These are phyloP conservation scores for Pichia sp. DNA, from an alignment of 1,139 yeast species.

Conservation along the genomic window DNA sequence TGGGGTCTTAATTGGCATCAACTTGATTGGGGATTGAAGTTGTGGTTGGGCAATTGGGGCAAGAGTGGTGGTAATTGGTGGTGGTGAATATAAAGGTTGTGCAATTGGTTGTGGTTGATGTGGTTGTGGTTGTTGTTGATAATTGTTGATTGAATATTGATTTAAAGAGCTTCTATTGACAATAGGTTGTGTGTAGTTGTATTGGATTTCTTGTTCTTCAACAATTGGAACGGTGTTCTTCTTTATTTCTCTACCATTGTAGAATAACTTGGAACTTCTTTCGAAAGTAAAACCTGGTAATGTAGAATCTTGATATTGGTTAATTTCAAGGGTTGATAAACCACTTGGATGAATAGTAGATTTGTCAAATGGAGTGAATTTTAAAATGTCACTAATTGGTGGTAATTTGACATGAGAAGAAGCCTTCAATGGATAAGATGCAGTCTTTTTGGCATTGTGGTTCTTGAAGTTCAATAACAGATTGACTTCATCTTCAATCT, in stretches of 20 bases:
- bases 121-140: neutral
- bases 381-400: constrained; percentile 18
- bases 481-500: constrained; percentile 3
- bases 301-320: constrained; percentile 11
- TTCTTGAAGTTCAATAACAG: constrained; percentile 1
- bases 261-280: constrained; percentile 5
- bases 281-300: constrained; percentile 8
- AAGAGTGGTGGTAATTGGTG: neutral
- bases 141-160: neutral
- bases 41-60: neutral
- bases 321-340: constrained; percentile 15
- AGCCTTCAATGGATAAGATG: constrained; percentile 5
- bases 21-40: constrained; percentile 1
- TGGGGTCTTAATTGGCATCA: neutral
- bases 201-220: neutral
- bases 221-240: constrained; percentile 1
- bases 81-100: neutral
- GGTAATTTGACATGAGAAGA: constrained; percentile 15
- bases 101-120: neutral
- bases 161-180: neutral
- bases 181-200: neutral
- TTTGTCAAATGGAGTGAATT: constrained; percentile 21
- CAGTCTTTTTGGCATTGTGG: neutral
- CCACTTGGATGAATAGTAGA: constrained; percentile 23
- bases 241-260: constrained; percentile 11